Conservation (phyloP, 1,284 basidiomycete genomes). For the Fomitopsis pinicola region DNA sequence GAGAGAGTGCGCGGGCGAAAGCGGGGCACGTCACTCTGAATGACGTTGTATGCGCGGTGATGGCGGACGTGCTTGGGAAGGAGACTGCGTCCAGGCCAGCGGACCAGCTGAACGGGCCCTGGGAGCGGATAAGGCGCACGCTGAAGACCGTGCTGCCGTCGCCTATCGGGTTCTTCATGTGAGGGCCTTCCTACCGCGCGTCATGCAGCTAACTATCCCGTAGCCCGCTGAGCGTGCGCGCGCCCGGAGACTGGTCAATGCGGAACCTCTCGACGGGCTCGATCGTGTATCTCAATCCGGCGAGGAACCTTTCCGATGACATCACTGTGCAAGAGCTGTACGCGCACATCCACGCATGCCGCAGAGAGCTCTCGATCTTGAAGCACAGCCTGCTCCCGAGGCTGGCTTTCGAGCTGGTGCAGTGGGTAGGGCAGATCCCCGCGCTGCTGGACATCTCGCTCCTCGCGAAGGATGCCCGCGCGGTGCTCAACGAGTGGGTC, state of each 20-base stretch:
- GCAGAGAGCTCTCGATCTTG: constrained; percentile 23
- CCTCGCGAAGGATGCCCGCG: constrained; percentile 12
- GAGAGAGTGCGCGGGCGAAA: constrained; percentile 15
- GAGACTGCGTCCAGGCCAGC: constrained; percentile 18
- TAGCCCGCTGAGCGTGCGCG: constrained; percentile 24
- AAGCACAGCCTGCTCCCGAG: constrained; percentile 26
- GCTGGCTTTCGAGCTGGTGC: constrained; percentile 20
- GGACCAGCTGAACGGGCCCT: constrained; percentile 5
- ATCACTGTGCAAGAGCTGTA: constrained; percentile 15
- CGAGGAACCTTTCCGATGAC: constrained; percentile 6
- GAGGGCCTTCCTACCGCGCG: no score
- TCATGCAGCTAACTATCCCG: no score
- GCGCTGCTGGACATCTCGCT: constrained; percentile 22
- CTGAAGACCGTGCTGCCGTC: no score
- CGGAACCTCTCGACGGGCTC: constrained; percentile 24
- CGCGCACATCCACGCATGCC: constrained; percentile 23
- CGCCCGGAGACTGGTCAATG: constrained; percentile 25
- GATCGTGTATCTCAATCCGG: constrained; percentile 21
- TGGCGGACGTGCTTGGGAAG: constrained; percentile 23
- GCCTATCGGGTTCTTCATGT: no score
- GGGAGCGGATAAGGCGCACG: no score
- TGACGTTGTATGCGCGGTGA: constrained; percentile 28
- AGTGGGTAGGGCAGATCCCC: constrained; percentile 24
- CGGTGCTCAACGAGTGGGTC: constrained; percentile 14
- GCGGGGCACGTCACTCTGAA: constrained; percentile 26